phyloP scores from a whole-genome alignment of 305 asterid genomes.

The Fraxinus velutina region DNA sequence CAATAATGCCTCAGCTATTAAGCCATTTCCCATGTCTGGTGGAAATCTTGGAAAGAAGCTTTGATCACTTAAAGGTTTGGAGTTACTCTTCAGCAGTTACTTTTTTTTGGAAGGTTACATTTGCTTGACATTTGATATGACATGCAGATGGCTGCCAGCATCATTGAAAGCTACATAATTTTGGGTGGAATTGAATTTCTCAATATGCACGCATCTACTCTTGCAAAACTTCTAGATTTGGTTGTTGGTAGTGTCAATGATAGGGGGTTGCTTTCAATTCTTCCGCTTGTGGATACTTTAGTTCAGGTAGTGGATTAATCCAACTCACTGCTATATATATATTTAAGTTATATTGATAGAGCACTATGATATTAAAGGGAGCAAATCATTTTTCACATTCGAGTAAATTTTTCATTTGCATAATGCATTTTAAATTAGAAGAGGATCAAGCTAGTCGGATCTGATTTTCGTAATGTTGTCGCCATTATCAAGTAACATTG shows the following conservation, averaged over 20 bases:
- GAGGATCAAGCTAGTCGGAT: constrained; percentile 4
- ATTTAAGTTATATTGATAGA: constrained; percentile 8
- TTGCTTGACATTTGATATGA: constrained; percentile 29
- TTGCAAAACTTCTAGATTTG: constrained; percentile 81
- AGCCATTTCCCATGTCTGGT: constrained; percentile 77
- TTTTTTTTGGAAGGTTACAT: constrained; percentile 17
- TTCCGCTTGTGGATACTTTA: constrained; percentile 81
- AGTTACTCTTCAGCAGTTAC: constrained; percentile 10
- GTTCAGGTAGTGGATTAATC: constrained; percentile 66
- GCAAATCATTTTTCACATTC: constrained; percentile 5
- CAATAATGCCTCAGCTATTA: constrained; percentile 76
- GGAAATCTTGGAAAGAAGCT: constrained; percentile 81
- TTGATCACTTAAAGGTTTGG: constrained; percentile 76
- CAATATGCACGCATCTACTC: constrained; percentile 63
- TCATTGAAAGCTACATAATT: constrained; percentile 78
- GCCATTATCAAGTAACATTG: constrained; percentile 8
- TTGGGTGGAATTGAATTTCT: constrained; percentile 82
- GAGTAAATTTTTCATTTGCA: not conserved
- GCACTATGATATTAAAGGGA: constrained; percentile 6
- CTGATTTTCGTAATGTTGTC: not conserved
- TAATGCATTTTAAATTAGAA: not conserved
- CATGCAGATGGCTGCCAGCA: constrained; percentile 73
- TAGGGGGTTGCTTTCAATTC: constrained; percentile 74
- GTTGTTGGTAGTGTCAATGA: constrained; percentile 84
- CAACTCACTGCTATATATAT: constrained; percentile 16